These are phyloP conservation scores for Fusarium stilboides DNA, from an alignment of 2,329 filamentous ascomycete species.

Conservation along the genomic window DNA sequence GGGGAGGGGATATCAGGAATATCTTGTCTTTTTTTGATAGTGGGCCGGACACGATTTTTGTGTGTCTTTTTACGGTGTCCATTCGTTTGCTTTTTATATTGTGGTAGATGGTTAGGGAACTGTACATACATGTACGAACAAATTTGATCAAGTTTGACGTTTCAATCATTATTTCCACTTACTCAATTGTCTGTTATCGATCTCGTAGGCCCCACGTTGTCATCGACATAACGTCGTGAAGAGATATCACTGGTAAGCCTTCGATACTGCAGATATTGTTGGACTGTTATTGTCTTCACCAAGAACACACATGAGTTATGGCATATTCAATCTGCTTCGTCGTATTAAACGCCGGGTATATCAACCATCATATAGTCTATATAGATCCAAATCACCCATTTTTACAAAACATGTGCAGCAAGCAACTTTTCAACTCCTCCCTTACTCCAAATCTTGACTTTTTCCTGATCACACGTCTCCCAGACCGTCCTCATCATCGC, in stretches of 20 bases:
- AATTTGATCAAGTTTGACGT: conserved; percentile 44
- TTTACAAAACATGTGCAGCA: conserved; percentile 24
- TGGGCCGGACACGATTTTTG: conserved; percentile 17
- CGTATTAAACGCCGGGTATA: conserved; percentile 40
- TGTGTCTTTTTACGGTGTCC: conserved; percentile 38
- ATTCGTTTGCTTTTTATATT: conserved; percentile 31
- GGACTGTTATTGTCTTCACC: neutral
- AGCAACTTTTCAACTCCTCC: conserved; percentile 58
- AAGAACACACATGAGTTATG: neutral
- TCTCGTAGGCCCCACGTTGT: neutral
- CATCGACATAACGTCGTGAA: neutral
- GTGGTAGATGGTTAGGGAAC: conserved; percentile 35
- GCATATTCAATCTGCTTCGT: neutral
- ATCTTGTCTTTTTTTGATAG: conserved; percentile 26
- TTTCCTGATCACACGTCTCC: conserved; percentile 77
- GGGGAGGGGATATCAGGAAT: conserved; percentile 16
- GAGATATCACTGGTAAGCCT: too few species aligned
- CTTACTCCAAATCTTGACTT: conserved; percentile 77
- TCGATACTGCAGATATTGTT: too few species aligned
- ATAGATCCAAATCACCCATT: conserved; percentile 8
- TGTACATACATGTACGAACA: conserved; percentile 48
- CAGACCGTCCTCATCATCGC: conserved; percentile 72
- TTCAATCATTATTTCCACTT: neutral
- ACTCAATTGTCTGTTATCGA: neutral
- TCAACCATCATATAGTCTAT: conserved; percentile 29